phyloP scores from a whole-genome alignment of 495 filamentous ascomycete species.

The Bathelium albidoporum region DNA sequence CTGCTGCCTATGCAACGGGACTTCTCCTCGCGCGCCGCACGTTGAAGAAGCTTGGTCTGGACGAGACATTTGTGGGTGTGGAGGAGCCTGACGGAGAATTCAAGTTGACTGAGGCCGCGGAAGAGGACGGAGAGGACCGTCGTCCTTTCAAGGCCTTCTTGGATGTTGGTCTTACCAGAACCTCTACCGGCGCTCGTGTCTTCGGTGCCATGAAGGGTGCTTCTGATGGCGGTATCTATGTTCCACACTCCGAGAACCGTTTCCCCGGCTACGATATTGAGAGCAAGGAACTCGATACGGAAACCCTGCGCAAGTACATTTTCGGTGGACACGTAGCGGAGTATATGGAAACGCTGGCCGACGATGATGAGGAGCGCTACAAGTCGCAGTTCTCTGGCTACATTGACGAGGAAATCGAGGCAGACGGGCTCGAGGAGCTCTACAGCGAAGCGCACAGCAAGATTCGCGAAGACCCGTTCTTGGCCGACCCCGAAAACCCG shows the following conservation, averaged over 20 bases:
- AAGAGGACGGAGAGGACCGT: slow-evolving; percentile 72
- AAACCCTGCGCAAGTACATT: slow-evolving; percentile 98
- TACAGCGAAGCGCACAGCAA: slow-evolving; percentile 90
- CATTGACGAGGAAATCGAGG: slow-evolving; percentile 91
- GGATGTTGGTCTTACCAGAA: slow-evolving; percentile 92
- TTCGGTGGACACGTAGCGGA: slow-evolving; percentile 94
- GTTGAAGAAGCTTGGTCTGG: slow-evolving; percentile 90
- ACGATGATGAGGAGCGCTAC: slow-evolving; percentile 99
- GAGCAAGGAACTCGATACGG: slow-evolving; percentile 89
- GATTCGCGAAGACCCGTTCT: slow-evolving; percentile 96
- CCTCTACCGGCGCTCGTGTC: slow-evolving; percentile 94
- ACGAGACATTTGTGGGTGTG: slow-evolving; percentile 82
- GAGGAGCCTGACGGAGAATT: slow-evolving; percentile 93
- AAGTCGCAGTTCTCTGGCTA: slow-evolving; percentile 95
- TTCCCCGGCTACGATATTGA: slow-evolving; percentile 99
- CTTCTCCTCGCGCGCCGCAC: slow-evolving; percentile 93
- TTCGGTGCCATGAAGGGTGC: slow-evolving; percentile 99
- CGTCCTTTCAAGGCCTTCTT: slow-evolving; percentile 98
- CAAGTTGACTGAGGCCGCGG: slow-evolving; percentile 82
- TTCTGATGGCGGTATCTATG: slow-evolving; percentile 90
- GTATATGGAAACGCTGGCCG: slow-evolving; percentile 99
- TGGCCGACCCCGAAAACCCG: slow-evolving; percentile 72
- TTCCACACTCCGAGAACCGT: slow-evolving; percentile 97
- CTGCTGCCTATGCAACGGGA: slow-evolving; percentile 91
- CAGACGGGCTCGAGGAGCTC: slow-evolving; percentile 93